Percentiles rank a stretch among this genome's conserved stretches.
phyloP scores from a whole-genome alignment of 768 basidiomycete species.

The Suillus cothurnatus region DNA sequence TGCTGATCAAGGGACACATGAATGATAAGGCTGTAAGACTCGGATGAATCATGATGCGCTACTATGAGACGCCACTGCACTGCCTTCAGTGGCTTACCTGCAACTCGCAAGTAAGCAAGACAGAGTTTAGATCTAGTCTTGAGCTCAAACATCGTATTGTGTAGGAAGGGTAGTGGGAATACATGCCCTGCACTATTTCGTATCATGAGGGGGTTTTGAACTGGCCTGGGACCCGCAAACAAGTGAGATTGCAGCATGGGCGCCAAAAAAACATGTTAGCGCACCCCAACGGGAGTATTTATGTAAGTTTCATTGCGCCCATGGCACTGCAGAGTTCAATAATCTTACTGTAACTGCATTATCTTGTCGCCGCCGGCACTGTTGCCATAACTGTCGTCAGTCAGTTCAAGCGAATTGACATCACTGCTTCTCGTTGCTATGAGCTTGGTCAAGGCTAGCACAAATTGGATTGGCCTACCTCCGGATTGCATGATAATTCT shows the following conservation, averaged over 20 bases:
- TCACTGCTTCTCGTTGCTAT: neutral
- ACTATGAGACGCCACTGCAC: neutral
- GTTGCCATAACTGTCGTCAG: neutral
- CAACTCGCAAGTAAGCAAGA: neutral
- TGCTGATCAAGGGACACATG: neutral
- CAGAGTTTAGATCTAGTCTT: neutral
- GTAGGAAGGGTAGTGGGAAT: neutral
- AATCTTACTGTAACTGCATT: neutral
- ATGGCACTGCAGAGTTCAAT: neutral
- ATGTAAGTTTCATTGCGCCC: neutral
- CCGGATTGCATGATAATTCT: too few species aligned
- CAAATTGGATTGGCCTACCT: neutral
- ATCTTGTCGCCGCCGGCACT: neutral
- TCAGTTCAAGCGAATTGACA: neutral
- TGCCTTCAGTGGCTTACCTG: neutral
- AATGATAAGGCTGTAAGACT: neutral
- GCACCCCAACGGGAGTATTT: neutral
- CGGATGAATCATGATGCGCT: neutral
- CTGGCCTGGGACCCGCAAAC: neutral
- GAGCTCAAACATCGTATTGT: neutral
- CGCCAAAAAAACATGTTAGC: neutral
- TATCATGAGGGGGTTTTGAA: neutral
- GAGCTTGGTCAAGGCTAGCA: neutral
- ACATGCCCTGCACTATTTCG: neutral
- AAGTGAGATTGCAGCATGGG: neutral